Conservation (phyloP, 148 eudicot species). For the Heliosperma pusillum region DNA sequence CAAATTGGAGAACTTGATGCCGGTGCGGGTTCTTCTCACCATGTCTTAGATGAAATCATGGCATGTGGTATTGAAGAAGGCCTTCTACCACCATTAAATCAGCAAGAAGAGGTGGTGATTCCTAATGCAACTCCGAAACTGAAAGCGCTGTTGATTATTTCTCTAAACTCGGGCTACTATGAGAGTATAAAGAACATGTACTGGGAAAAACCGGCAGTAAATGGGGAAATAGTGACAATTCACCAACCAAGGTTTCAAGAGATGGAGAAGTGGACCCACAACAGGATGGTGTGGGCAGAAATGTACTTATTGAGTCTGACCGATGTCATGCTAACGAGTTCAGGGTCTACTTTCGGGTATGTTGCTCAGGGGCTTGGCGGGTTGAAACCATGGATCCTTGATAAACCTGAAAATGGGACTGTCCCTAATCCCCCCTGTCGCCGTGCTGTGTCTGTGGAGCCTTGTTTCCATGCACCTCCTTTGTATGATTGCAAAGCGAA, state of each 20-base stretch:
- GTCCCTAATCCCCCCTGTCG: conserved; percentile 77
- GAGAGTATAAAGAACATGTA: conserved; percentile 51
- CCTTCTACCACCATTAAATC: too few relatives aligned
- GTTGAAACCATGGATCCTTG: conserved; percentile 83
- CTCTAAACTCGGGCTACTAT: conserved; percentile 59
- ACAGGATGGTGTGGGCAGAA: conserved; percentile 88
- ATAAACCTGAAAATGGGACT: conserved; percentile 59
- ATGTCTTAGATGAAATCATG: not conserved
- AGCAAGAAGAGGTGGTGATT: not conserved
- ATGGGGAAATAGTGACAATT: conserved; percentile 58
- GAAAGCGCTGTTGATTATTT: conserved; percentile 5
- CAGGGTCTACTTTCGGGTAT: conserved; percentile 91
- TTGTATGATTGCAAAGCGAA: conserved; percentile 71
- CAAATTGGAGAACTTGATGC: not conserved
- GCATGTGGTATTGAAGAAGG: too few relatives aligned
- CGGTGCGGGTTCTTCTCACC: not conserved
- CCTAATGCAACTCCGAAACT: too few relatives aligned
- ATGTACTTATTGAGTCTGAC: conserved; percentile 78
- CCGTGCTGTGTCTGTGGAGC: conserved; percentile 81
- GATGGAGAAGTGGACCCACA: conserved; percentile 53
- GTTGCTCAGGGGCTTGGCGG: conserved; percentile 98
- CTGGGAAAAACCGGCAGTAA: conserved; percentile 79
- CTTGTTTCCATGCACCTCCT: conserved; percentile 92
- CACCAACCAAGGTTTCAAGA: conserved; percentile 85
- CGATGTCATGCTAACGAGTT: conserved; percentile 76